A percentile compares a stretch with the other conserved stretches of the same genome.
Conservation (phyloP, 768 basidiomycete species). For the Agaricus sinodeliciosus region DNA sequence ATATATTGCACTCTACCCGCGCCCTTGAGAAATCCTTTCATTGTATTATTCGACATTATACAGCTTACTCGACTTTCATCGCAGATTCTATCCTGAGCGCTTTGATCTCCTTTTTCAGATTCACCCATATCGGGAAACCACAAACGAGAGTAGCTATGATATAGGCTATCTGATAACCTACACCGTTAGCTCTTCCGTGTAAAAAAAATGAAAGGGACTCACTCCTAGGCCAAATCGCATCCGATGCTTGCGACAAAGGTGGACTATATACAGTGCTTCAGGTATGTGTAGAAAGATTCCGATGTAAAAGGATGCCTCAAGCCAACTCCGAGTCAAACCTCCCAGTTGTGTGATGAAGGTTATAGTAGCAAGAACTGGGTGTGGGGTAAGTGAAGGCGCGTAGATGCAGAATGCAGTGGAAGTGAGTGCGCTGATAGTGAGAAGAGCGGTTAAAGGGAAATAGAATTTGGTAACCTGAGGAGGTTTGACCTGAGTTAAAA, state of each 20-base stretch:
- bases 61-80: conserved; percentile 56
- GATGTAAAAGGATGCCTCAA: conserved; percentile 23
- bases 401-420: too few species aligned
- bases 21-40: too few species aligned
- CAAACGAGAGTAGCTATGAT: conserved; percentile 37
- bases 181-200: background rate
- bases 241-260: conserved; percentile 42
- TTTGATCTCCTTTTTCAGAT: conserved; percentile 55
- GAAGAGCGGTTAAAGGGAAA: too few species aligned
- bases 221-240: conserved; percentile 36
- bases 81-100: conserved; percentile 70
- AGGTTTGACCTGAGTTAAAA: conserved; percentile 40
- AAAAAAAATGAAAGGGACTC: conserved; percentile 11
- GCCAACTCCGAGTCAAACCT: conserved; percentile 22
- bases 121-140: conserved; percentile 49
- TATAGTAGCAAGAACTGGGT: conserved; percentile 16
- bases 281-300: conserved; percentile 34
- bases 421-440: too few species aligned
- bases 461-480: conserved; percentile 44
- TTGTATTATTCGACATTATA: too few species aligned
- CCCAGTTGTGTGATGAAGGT: conserved; percentile 18
- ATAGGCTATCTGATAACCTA: conserved; percentile 40
- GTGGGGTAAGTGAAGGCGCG: background rate
- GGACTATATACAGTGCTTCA: conserved; percentile 43
- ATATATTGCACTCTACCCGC: too few species aligned